A percentile compares a stretch with the other conserved stretches of the same genome.
These are phyloP conservation scores for Baorangia bicolor DNA, from an alignment of 768 basidiomycete species.

Conservation along the genomic window DNA sequence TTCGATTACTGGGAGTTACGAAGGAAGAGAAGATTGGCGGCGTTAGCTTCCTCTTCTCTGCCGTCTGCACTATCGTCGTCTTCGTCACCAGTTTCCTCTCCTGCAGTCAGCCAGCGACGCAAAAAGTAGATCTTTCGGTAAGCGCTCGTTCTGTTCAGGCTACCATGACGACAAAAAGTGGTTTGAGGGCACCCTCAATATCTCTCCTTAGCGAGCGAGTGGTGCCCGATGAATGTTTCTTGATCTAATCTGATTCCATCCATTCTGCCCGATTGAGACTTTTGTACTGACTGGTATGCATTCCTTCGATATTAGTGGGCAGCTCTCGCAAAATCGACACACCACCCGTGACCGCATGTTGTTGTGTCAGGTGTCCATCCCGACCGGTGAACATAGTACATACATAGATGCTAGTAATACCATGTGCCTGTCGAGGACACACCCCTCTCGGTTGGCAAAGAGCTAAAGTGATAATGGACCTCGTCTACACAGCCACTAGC, in stretches of 20 bases:
- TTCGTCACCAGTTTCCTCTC: not conserved
- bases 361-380: not conserved
- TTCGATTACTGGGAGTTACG: conserved; percentile 63
- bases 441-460: not conserved
- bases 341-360: not conserved
- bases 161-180: conserved; percentile 75
- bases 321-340: not conserved
- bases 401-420: conserved; percentile 2
- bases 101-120: not conserved
- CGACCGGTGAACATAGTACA: not conserved
- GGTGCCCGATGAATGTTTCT: conserved; percentile 64
- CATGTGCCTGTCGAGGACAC: not conserved
- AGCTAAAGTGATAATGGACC: too few relatives aligned
- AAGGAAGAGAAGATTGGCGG: conserved; percentile 28
- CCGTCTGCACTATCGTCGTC: not conserved
- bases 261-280: not conserved
- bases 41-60: not conserved
- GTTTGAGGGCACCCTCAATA: conserved; percentile 59
- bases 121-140: conserved; percentile 22
- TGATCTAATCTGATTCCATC: conserved; percentile 87
- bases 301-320: not conserved
- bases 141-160: conserved; percentile 11
- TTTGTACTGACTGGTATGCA: conserved; percentile 9
- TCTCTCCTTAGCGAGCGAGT: conserved; percentile 30
- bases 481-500: conserved; percentile 27